A percentile compares a stretch with the other conserved stretches of the same genome.
Evolutionary conservation across 208 protist genomes (phyloP).

Genomic region (Naegleria lovaniensis): DNA sequence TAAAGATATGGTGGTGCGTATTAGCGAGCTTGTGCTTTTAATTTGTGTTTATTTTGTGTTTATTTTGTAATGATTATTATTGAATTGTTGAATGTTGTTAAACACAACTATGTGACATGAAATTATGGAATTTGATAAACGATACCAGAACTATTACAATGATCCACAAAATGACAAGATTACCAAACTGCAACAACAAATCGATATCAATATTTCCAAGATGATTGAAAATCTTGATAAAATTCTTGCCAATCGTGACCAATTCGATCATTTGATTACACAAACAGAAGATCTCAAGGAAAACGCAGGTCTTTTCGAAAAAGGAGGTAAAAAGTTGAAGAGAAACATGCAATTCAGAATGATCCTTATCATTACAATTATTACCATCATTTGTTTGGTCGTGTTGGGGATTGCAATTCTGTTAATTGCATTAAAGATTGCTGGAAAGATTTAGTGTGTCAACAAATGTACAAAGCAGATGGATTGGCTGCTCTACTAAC

Average conservation of each 20-base stretch:
- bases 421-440: not conserved
- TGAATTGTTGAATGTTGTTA: no score
- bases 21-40: no score
- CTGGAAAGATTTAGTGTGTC: not conserved
- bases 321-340: not conserved
- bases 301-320: not conserved
- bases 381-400: not conserved
- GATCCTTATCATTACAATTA: not conserved
- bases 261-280: not conserved
- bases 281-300: not conserved
- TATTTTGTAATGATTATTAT: no score
- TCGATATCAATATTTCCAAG: not conserved
- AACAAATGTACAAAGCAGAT: no score
- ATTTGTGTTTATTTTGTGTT: no score
- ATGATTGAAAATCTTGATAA: conserved; percentile 9
- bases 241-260: not conserved
- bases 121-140: not conserved
- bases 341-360: not conserved
- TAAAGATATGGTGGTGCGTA: not conserved
- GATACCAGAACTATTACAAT: not conserved
- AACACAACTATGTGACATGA: no score
- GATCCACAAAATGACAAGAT: conserved; percentile 8
- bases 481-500: no score
- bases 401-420: not conserved
- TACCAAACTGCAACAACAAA: not conserved